Conservation (phyloP, 257 asterid genomes). For the Paraleonurus japonicus region DNA sequence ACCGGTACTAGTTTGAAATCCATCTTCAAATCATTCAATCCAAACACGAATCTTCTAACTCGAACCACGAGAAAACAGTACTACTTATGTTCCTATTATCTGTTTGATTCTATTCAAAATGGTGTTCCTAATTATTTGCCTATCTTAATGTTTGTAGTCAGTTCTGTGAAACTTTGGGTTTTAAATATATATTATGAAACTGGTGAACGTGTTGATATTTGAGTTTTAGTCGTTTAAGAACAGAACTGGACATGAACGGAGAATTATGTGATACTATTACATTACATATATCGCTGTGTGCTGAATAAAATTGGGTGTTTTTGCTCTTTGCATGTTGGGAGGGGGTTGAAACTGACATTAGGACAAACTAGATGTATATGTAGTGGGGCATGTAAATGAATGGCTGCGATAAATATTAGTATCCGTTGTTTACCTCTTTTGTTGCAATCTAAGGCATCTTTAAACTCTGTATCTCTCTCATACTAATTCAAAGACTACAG, state of each 20-base stretch:
- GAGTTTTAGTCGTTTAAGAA: background rate
- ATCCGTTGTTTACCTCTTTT: background rate
- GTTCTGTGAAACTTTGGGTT: background rate
- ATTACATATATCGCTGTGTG: background rate
- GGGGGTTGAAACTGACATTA: background rate
- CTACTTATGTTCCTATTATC: no score
- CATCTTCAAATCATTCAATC: background rate
- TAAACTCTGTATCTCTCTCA: background rate
- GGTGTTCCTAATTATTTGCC: no score
- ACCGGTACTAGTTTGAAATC: background rate
- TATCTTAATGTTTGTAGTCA: background rate
- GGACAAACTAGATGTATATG: background rate
- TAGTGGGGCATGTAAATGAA: background rate
- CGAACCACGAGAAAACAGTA: background rate
- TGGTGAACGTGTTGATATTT: background rate
- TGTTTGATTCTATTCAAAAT: no score
- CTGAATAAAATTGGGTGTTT: background rate
- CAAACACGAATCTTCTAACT: background rate
- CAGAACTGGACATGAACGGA: background rate
- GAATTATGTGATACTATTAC: background rate
- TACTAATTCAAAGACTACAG: background rate
- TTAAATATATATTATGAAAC: background rate
- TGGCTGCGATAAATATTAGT: background rate
- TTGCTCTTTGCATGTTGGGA: conserved; percentile 1
- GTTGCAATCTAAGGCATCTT: background rate